Percentiles rank a stretch among this genome's conserved stretches.
Conservation (phyloP, 1,139 yeast genomes). For the Scheffersomyces illinoinensis region DNA sequence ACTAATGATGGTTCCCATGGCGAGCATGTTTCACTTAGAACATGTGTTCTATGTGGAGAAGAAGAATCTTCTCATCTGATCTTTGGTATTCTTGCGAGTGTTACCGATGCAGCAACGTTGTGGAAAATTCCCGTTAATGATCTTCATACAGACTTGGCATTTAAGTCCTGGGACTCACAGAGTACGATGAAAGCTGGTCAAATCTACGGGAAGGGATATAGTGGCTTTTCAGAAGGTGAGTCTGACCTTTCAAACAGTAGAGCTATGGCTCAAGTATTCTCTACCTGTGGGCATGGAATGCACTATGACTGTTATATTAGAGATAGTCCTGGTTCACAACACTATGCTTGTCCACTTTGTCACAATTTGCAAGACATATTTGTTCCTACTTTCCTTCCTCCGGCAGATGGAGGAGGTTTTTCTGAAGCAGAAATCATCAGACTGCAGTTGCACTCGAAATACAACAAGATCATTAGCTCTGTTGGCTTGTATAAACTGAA, state of each 20-base stretch:
- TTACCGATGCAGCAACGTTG: slow-evolving; percentile 38
- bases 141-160: slow-evolving; percentile 19
- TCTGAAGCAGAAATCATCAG: slow-evolving; percentile 1
- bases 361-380: slow-evolving; percentile 50
- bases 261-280: slow-evolving; percentile 34
- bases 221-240: slow-evolving; percentile 6
- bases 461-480: slow-evolving; percentile 12
- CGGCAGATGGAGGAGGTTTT: slow-evolving; percentile 17
- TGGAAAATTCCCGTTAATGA: slow-evolving; percentile 47
- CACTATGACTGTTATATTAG: slow-evolving; percentile 55
- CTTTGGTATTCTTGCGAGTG: slow-evolving; percentile 57
- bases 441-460: slow-evolving; percentile 7
- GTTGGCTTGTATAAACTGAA: slow-evolving; percentile 13
- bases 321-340: slow-evolving; percentile 27
- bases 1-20: background rate
- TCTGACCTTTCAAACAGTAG: slow-evolving; percentile 8
- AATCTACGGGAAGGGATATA: slow-evolving; percentile 30
- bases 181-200: slow-evolving; percentile 6
- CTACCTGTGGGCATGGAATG: slow-evolving; percentile 72
- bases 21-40: slow-evolving; percentile 20
- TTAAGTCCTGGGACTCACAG: slow-evolving; percentile 26
- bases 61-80: slow-evolving; percentile 42
- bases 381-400: slow-evolving; percentile 42
- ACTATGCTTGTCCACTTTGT: slow-evolving; percentile 64
- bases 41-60: slow-evolving; percentile 71